These are phyloP conservation scores for Hygrocybe punicea DNA, from an alignment of 768 basidiomycete genomes.

Conservation along the genomic window DNA sequence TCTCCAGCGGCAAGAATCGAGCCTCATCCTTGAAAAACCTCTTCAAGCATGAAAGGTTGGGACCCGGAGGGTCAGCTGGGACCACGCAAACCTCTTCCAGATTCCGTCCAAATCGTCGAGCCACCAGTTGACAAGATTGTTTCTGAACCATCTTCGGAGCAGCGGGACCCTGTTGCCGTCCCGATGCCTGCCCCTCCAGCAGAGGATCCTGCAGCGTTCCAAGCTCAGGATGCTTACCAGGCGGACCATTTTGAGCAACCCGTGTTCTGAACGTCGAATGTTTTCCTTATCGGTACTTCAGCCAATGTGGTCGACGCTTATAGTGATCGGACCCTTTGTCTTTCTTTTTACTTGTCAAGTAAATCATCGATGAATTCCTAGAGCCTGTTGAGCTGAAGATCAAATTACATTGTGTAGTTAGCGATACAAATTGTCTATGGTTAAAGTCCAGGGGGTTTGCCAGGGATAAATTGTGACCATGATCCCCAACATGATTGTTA, in stretches of 20 bases:
- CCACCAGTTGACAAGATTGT: constrained; percentile 89
- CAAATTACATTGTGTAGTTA: neutral
- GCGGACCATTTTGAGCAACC: constrained; percentile 47
- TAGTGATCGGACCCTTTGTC: too few relatives aligned
- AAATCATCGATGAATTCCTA: too few relatives aligned
- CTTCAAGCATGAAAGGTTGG: constrained; percentile 85
- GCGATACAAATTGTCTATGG: too few relatives aligned
- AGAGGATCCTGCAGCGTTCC: constrained; percentile 51
- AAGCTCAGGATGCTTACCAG: constrained; percentile 43
- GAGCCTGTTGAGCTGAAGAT: neutral
- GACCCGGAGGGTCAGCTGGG: constrained; percentile 90
- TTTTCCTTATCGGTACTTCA: neutral
- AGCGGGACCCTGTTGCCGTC: constrained; percentile 63
- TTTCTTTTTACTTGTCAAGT: too few relatives aligned
- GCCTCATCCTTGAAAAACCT: too few relatives aligned
- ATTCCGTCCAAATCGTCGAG: constrained; percentile 86
- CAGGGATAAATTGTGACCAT: neutral
- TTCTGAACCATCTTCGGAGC: constrained; percentile 86
- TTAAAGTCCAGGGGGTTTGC: neutral
- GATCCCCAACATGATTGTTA: neutral
- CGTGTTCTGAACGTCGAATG: constrained; percentile 50
- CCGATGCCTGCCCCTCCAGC: constrained; percentile 47
- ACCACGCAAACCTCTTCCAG: constrained; percentile 91
- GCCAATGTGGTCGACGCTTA: neutral
- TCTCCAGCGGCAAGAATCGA: neutral